Base-by-base conservation (phyloP, 768 basidiomycete genomes). In the Termitomyces sp. region DNA sequence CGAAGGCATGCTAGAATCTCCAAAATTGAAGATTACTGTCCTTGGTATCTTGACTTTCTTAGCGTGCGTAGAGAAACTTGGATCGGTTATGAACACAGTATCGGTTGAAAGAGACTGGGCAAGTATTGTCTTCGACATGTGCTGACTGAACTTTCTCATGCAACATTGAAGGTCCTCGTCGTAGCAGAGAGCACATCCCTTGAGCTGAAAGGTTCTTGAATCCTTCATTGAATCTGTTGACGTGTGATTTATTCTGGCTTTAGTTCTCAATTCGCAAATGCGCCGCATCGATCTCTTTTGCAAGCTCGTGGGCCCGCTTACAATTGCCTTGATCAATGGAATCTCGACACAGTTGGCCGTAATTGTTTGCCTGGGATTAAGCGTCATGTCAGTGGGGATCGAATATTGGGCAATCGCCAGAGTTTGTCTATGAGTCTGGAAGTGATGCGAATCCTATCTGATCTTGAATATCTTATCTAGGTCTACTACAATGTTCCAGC, bases 41-140 rank as follows among this genome's bases (percentile, higher is more conserved):
- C 40, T 63, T 0, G 30, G 26, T 15, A 35, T 47, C 33, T 50
- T 63, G 19, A 58, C 59, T 9, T 10, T 65, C 6, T 31, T 68
- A n/a, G 66, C 69, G 0, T 69, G 68, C 42, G 55, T 64, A 5
- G 67, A 70, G 52, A 70, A 65, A 57, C 57, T 70, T 35, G 61
- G 61, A 35, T 60, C 63, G 3, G 64, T 64, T 17, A 64, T 66
- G 61, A 69, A 69, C 37, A 58, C 58, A 1, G 64, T 70, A 5
- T 53, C 69, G 6, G 57, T 70, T 12, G 67, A 68, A 56, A 50
- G 66, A 45, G 69, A 70, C 49, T 70, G 69, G 69, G 68, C 65
- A 49, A 28, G 63, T 45, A 23, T 9, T 45, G 15, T 33, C 21
- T 12, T 56, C n/a, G 4, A 31, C 40, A n/a, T 23, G 17, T 41